Evolutionary conservation across 2,329 filamentous ascomycete species (phyloP), one percentile per base, ranked within the genome.

Genomic region (Mariannaea sp.): DNA sequence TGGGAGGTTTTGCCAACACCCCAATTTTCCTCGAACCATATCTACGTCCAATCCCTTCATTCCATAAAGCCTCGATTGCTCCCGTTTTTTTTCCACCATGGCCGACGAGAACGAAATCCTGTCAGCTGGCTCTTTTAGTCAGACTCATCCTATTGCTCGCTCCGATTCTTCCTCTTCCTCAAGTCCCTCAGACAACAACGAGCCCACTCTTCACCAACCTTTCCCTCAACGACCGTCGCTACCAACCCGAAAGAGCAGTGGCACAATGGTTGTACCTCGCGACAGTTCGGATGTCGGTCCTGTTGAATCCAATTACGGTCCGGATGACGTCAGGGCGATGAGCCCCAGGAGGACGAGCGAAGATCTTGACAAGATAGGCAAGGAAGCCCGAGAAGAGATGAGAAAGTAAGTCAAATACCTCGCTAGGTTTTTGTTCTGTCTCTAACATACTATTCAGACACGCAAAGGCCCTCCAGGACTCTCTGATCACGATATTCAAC

Each of bases 251-350:
- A 90, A 91, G 73, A 89, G 87, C 63, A 93, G 89, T 69, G 89
- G 89, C 52, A 91, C 90, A 41, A 87, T 94, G 60, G 89, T 92
- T 59, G 88, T 95, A 32, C 87, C 88, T 29, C 84, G 90, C 62
- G 89, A 93, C 68, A 88, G 82, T 65, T 84, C 83, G 16, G 84
- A 87, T 54, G 84, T 90, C 56, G 88, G 90, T 60, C 83, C 89
- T 29, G 76, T 87, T 56, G 86, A 90, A 59, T 83, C 88, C 57
- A 82, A 90, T 58, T 89, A 92, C 64, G 90, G 92, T 20, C 88
- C 92, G 19, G 89, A 91, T 70, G 92, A 97, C 71, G 92, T 94
- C 57, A 80, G 93, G 66, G 89, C 91, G 56, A 97, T 99, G 93
- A 97, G 92, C 70, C 93, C 93, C 2, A 81, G 93, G 63, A 80